A percentile compares a stretch with the other conserved stretches of the same genome.
Conservation (phyloP, 768 basidiomycete genomes). For the Tephrocybe sp. region DNA sequence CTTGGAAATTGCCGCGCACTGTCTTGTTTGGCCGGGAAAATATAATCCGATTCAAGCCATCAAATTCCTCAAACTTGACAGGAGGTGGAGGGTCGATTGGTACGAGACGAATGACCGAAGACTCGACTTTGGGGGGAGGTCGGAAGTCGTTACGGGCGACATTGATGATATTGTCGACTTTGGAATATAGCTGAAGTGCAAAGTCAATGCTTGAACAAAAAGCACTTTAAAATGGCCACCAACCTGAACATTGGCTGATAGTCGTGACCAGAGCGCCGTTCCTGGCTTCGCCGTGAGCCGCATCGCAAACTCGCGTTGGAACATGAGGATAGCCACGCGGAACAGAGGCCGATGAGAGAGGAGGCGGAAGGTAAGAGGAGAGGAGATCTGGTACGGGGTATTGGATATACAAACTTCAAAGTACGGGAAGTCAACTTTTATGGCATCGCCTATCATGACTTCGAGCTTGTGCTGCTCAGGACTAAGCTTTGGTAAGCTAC, state of each 20-base stretch:
- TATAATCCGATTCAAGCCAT: slow-evolving; percentile 88
- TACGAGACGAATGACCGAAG: slow-evolving; percentile 85
- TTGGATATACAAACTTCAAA: slow-evolving; percentile 99
- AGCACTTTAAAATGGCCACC: slow-evolving; percentile 2
- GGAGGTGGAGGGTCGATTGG: slow-evolving; percentile 96
- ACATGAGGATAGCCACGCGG: slow-evolving; percentile 97
- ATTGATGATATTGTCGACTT: slow-evolving; percentile 95
- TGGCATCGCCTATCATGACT: slow-evolving; percentile 95
- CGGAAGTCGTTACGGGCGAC: slow-evolving; percentile 97
- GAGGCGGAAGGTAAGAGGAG: slow-evolving; percentile 94
- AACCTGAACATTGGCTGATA: slow-evolving; percentile 92
- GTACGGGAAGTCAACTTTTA: slow-evolving; percentile 96
- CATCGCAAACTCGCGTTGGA: slow-evolving; percentile 97
- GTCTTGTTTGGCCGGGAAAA: slow-evolving; percentile 92
- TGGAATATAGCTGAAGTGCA: slow-evolving; percentile 71
- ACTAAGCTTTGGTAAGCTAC: slow-evolving; percentile 38
- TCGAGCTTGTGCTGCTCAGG: slow-evolving; percentile 95
- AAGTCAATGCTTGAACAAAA: neutral
- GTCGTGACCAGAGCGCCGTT: slow-evolving; percentile 85
- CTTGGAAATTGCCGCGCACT: slow-evolving; percentile 85
- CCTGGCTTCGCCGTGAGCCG: slow-evolving; percentile 86
- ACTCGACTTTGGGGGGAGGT: slow-evolving; percentile 94
- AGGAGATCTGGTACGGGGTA: slow-evolving; percentile 99
- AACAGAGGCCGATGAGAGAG: slow-evolving; percentile 95
- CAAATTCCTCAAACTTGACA: slow-evolving; percentile 95